Percentiles rank a stretch among this genome's conserved stretches.
Conservation (phyloP, 2,329 filamentous ascomycete genomes). For the Leptographium galeiforme region DNA sequence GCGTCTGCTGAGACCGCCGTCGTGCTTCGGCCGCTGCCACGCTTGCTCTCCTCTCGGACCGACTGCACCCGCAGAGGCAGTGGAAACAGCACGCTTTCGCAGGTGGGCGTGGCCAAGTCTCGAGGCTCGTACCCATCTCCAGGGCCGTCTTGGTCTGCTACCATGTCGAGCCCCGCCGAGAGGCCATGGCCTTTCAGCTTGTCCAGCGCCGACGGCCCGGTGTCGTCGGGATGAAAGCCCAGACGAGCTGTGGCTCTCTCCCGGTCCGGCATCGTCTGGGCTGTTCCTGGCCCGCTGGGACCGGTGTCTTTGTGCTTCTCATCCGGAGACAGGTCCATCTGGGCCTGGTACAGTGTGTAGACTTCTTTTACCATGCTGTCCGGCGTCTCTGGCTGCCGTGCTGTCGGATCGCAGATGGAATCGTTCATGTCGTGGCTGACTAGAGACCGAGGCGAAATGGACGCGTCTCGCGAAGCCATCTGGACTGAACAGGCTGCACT, state of each 20-base stretch:
- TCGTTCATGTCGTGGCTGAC: neutral
- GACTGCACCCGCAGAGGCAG: constrained; percentile 11
- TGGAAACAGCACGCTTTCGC: constrained; percentile 5
- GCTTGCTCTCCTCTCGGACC: constrained; percentile 3
- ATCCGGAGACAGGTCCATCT: constrained; percentile 5
- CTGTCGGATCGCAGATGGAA: neutral
- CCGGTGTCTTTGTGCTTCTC: neutral
- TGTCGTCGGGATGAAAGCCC: neutral
- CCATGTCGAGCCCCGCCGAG: neutral
- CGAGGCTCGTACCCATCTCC: neutral
- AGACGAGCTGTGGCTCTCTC: constrained; percentile 3
- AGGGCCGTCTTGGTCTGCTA: neutral
- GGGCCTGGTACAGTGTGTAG: constrained; percentile 17
- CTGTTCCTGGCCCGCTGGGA: neutral
- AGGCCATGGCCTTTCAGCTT: neutral
- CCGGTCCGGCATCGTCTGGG: neutral
- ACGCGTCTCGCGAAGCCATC: neutral
- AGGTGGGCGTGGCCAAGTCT: neutral
- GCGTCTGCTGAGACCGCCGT: constrained; percentile 16
- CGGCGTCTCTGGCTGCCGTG: constrained; percentile 10
- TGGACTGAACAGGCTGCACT: neutral
- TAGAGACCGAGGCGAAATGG: neutral
- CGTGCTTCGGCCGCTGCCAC: constrained; percentile 10
- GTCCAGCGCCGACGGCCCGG: neutral
- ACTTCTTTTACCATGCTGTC: constrained; percentile 20